Percentiles rank a stretch among this genome's conserved stretches.
phyloP scores from a whole-genome alignment of 129 eudicot genomes.

The Solidago caesia region DNA sequence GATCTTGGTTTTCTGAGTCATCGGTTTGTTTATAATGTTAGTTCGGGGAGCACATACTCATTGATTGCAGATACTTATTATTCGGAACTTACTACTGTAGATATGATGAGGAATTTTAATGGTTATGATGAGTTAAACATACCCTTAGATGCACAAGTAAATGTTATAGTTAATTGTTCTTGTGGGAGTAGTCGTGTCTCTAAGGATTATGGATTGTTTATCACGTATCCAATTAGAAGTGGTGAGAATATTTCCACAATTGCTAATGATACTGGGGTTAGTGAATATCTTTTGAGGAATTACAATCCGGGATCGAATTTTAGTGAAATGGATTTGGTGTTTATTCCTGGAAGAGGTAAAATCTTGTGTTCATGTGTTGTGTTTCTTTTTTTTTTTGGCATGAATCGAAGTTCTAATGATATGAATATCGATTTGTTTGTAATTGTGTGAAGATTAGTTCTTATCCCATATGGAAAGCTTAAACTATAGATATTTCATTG shows the following conservation, averaged over 20 bases:
- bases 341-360: slow-evolving; percentile 69
- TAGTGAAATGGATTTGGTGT: slow-evolving; percentile 48
- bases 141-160: slow-evolving; percentile 28
- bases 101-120: slow-evolving; percentile 48
- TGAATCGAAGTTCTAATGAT: not conserved
- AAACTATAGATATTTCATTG: not conserved
- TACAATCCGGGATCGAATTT: slow-evolving; percentile 64
- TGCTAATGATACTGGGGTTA: slow-evolving; percentile 38
- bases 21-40: slow-evolving; percentile 41
- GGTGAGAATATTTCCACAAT: slow-evolving; percentile 59
- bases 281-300: slow-evolving; percentile 49
- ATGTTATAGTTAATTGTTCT: slow-evolving; percentile 63
- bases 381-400: not conserved
- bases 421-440: too few relatives aligned
- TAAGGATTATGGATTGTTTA: slow-evolving; percentile 63
- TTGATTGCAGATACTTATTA: slow-evolving; percentile 34
- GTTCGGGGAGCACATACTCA: slow-evolving; percentile 28
- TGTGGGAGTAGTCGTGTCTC: slow-evolving; percentile 63
- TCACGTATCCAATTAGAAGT: slow-evolving; percentile 56
- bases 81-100: slow-evolving; percentile 50
- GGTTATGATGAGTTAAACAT: slow-evolving; percentile 22
- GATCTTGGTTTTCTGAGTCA: slow-evolving; percentile 44
- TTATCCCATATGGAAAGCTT: not conserved
- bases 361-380: not conserved
- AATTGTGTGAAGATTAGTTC: not conserved